phyloP scores from a whole-genome alignment of 352 stramenopile species.

The Phytophthora idaei region DNA sequence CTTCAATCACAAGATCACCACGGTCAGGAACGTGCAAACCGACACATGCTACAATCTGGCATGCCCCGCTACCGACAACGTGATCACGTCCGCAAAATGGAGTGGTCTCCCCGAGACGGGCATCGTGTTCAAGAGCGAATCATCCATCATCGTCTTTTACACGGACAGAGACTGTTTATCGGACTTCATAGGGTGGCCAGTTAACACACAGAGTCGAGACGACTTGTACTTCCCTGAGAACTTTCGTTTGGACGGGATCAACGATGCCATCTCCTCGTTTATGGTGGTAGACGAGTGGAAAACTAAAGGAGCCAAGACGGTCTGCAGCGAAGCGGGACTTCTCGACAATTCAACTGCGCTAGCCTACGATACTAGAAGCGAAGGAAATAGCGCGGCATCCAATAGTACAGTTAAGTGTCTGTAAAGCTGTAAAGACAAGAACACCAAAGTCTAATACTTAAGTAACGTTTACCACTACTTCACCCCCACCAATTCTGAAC shows the following conservation, averaged over 20 bases:
- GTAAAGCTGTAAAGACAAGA: background rate
- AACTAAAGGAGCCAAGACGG: background rate
- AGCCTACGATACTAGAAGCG: background rate
- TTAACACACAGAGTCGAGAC: conserved; percentile 3
- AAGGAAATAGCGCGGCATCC: background rate
- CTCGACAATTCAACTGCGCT: background rate
- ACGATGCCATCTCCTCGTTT: conserved; percentile 12
- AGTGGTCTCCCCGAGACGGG: conserved; percentile 6
- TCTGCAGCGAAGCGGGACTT: conserved; percentile 1
- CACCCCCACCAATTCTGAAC: too few species aligned
- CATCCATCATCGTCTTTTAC: conserved; percentile 2
- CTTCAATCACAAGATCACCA: conserved; percentile 12
- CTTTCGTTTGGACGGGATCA: conserved; percentile 7
- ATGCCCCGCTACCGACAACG: conserved; percentile 1
- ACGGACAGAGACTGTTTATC: background rate
- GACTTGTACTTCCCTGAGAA: background rate
- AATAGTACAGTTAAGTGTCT: background rate
- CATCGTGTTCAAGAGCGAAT: background rate
- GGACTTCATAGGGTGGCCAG: background rate
- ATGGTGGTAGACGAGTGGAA: conserved; percentile 1
- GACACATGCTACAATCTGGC: conserved; percentile 18
- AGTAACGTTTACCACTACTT: too few species aligned
- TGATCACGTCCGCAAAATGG: conserved; percentile 10
- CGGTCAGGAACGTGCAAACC: conserved; percentile 7
- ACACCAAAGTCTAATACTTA: too few species aligned